Evolutionary conservation across 2,329 filamentous ascomycete genomes (phyloP).

Genomic region (Scortechinia acanthostroma): DNA sequence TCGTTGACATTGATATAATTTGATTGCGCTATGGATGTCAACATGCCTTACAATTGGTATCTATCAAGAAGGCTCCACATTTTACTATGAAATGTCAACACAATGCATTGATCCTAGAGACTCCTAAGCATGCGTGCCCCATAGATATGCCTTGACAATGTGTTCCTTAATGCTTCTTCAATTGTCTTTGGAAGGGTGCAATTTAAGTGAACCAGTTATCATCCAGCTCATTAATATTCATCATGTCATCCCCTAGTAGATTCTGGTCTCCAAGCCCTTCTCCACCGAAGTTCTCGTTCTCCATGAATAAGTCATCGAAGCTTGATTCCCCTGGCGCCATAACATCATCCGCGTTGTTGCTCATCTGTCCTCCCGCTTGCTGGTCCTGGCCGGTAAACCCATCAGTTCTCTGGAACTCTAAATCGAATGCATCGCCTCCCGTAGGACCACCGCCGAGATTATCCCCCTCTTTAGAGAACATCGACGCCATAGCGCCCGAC

Average conservation of each 20-base stretch:
- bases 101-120: too few relatives aligned
- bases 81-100: too few relatives aligned
- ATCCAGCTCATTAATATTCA: conserved; percentile 27
- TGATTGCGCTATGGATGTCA: too few relatives aligned
- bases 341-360: not conserved
- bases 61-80: too few relatives aligned
- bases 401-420: not conserved
- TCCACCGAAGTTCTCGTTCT: conserved; percentile 22
- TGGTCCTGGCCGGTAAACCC: not conserved
- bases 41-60: too few relatives aligned
- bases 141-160: too few relatives aligned
- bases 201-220: conserved; percentile 25
- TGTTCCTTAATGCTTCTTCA: too few relatives aligned
- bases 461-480: not conserved
- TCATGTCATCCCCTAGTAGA: conserved; percentile 21
- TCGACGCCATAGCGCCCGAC: not conserved
- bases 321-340: conserved; percentile 26
- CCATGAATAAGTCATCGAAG: conserved; percentile 33
- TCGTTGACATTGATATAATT: too few relatives aligned
- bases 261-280: conserved; percentile 15
- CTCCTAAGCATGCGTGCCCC: too few relatives aligned
- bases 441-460: not conserved
- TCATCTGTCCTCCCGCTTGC: not conserved
- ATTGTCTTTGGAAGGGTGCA: too few relatives aligned
- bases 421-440: too few relatives aligned